Conservation (phyloP, 495 filamentous ascomycete genomes). For the Letharia lupina region DNA sequence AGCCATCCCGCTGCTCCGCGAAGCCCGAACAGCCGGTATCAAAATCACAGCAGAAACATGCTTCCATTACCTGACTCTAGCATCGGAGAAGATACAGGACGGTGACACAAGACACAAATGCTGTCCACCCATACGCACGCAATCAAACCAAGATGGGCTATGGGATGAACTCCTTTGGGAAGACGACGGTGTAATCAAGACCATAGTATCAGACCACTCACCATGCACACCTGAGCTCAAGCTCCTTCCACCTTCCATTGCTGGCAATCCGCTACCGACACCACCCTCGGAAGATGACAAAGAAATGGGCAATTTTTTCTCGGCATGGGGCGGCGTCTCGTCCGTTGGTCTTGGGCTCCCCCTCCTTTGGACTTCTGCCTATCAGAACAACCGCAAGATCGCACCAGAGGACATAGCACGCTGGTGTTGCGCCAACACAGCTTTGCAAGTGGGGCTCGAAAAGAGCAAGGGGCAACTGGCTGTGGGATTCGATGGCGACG, state of each 20-base stretch:
- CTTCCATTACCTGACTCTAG: constrained; percentile 93
- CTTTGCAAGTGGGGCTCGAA: constrained; percentile 82
- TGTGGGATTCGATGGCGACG: constrained; percentile 83
- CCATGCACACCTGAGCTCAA: constrained; percentile 95
- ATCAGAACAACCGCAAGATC: constrained; percentile 33
- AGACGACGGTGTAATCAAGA: constrained; percentile 73
- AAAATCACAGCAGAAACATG: constrained; percentile 96
- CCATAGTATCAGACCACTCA: constrained; percentile 93
- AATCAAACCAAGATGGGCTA: constrained; percentile 76
- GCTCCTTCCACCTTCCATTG: constrained; percentile 62
- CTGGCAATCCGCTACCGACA: constrained; percentile 28
- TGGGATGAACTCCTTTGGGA: constrained; percentile 70
- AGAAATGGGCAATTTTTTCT: constrained; percentile 74
- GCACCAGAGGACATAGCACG: constrained; percentile 61
- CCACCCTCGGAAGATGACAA: constrained; percentile 24
- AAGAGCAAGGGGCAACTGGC: constrained; percentile 73
- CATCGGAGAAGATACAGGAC: constrained; percentile 74
- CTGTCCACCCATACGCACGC: constrained; percentile 85
- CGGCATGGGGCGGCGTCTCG: constrained; percentile 92
- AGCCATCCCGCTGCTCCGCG: constrained; percentile 78
- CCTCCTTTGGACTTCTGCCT: constrained; percentile 74
- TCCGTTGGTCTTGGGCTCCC: constrained; percentile 86
- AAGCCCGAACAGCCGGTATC: constrained; percentile 67
- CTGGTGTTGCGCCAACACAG: constrained; percentile 81
- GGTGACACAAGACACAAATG: constrained; percentile 97